Base-by-base conservation (phyloP, 768 basidiomycete genomes). In the Boletus eberwhitei region DNA sequence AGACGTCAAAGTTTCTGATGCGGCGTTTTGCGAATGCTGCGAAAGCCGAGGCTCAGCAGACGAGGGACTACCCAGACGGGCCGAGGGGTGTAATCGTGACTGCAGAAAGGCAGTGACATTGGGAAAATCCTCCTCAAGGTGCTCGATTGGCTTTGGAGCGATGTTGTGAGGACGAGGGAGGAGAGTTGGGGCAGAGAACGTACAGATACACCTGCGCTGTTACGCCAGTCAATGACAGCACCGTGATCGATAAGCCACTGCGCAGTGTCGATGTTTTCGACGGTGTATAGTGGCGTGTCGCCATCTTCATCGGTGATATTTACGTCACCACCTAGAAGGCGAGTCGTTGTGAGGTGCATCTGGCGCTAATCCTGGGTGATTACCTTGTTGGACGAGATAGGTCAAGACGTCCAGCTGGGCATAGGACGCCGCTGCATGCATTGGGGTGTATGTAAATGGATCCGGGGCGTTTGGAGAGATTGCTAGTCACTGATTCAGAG, bases 361-460 rank as follows among this genome's bases (percentile, higher is more conserved):
- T 39, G 26, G 29, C n/a, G 46, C 35, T 17, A 32, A 62, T 60
- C 59, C 36, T 26, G 38, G 41, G 3, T 21, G 53, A 36, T 43
- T 50, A 87, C 90, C 90, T 67, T 77, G 77, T 14, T 84, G 81
- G 53, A 93, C 75, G 53, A 97, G 83, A 73, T 92, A 96, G 14
- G 84, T 78, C 34, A 97, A 74, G 39, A 94, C 69, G 44, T 86
- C 72, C 9, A 88, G 67, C 31, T 93, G 93, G 17, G 85, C 90
- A 64, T 96, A 97, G 1, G 93, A 96, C 1, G 94, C 93, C 14
- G 94, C 93, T 17, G 94, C 94, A 72, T 97, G 93, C 88, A 93
- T 90, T 35, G 90, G 89, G 0, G 90, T 93, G 71, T 93, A 93
- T 32, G 89, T 88, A 74, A 79, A 77, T 8, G 69, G 64, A 64